Percentiles rank a stretch among this genome's conserved stretches.
Conservation (phyloP, 2,329 filamentous ascomycete genomes). For the Fusarium xyrophilum region DNA sequence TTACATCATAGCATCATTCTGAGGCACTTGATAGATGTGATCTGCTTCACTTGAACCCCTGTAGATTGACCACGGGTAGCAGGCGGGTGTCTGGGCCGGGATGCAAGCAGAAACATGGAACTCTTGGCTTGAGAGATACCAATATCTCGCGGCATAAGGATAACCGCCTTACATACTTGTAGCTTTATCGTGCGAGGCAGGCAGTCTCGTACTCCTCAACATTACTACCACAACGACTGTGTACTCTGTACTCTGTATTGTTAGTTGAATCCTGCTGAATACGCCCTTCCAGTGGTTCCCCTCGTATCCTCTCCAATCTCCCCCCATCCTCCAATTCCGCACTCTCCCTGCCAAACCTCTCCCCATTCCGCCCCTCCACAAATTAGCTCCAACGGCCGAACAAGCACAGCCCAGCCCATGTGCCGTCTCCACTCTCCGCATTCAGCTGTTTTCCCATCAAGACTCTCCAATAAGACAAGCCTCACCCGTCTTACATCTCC, state of each 20-base stretch:
- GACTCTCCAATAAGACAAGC: not conserved
- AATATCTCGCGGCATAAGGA: too few relatives aligned
- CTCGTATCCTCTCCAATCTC: not conserved
- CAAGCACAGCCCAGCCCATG: slow-evolving; percentile 22
- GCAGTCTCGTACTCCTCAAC: too few relatives aligned
- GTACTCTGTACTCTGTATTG: too few relatives aligned
- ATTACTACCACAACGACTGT: too few relatives aligned
- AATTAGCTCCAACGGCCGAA: slow-evolving; percentile 24
- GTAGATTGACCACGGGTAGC: not conserved
- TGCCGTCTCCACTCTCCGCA: slow-evolving; percentile 9
- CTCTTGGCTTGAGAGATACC: not conserved
- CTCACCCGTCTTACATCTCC: not conserved
- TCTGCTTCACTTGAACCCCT: slow-evolving; percentile 8
- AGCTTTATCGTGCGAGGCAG: not conserved
- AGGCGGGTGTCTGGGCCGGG: not conserved
- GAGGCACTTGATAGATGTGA: slow-evolving; percentile 5
- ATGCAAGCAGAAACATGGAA: not conserved
- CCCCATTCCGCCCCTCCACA: slow-evolving; percentile 16
- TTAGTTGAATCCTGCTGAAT: not conserved
- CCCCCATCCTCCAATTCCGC: slow-evolving; percentile 6
- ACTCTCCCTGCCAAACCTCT: not conserved
- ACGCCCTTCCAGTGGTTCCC: not conserved
- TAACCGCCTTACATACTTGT: too few relatives aligned
- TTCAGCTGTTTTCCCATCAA: slow-evolving; percentile 10
- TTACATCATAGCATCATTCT: slow-evolving; percentile 3